Evolutionary conservation across 2,329 filamentous ascomycete species (phyloP).

Genomic region (Beauveria pseudobassiana): DNA sequence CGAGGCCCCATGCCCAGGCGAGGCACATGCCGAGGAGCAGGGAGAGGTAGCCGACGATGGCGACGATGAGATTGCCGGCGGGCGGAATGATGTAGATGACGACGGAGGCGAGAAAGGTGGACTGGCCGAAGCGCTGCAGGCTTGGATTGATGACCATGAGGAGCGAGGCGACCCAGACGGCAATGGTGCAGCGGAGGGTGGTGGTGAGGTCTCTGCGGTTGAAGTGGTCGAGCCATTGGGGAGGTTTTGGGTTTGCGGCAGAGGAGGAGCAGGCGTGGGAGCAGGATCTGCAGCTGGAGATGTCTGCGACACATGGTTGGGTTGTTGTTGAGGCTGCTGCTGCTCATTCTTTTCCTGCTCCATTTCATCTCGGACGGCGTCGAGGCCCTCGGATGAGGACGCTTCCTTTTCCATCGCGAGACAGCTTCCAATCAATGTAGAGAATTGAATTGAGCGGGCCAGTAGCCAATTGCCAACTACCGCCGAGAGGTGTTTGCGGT

Average conservation of each 20-base stretch:
- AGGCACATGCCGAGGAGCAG: conserved; percentile 38
- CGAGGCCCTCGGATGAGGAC: background rate
- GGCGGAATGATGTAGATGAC: conserved; percentile 39
- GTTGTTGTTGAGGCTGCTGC: background rate
- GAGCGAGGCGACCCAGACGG: conserved; percentile 37
- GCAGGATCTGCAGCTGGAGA: background rate
- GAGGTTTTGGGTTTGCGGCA: background rate
- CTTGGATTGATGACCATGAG: conserved; percentile 39
- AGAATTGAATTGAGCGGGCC: background rate
- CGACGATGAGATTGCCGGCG: conserved; percentile 36
- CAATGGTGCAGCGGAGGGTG: conserved; percentile 37
- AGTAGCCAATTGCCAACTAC: background rate
- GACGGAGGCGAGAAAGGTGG: conserved; percentile 36
- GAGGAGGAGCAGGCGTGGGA: background rate
- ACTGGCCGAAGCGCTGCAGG: conserved; percentile 31
- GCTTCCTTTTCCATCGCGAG: background rate
- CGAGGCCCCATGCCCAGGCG: conserved; percentile 42
- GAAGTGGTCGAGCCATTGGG: conserved; percentile 36
- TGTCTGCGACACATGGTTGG: background rate
- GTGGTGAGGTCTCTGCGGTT: conserved; percentile 39
- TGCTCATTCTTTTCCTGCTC: background rate
- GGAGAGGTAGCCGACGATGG: conserved; percentile 33
- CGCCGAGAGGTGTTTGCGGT: background rate
- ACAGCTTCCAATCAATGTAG: background rate
- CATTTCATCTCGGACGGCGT: background rate